These are phyloP conservation scores for Skeletonema costatum DNA, from an alignment of 108 stramenopile genomes.

Conservation along the genomic window DNA sequence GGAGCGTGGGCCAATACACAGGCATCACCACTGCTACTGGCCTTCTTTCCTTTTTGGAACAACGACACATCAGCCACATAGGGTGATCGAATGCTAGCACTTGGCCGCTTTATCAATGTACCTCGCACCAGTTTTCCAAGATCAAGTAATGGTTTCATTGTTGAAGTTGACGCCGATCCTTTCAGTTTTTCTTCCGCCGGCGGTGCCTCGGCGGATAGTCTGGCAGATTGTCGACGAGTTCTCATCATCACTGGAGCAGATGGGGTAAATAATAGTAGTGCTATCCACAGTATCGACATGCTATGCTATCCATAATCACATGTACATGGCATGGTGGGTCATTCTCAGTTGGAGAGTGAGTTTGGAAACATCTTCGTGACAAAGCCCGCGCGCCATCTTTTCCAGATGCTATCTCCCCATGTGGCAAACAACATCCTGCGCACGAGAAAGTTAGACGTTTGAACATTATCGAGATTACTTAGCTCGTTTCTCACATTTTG, in stretches of 20 bases:
- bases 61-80: conserved; percentile 51
- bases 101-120: conserved; percentile 35
- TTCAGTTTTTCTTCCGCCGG: neutral
- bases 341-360: no score
- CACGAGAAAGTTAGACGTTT: no score
- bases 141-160: conserved; percentile 25
- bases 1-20: conserved; percentile 44
- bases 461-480: no score
- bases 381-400: no score
- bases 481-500: no score
- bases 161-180: neutral
- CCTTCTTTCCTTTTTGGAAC: neutral
- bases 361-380: no score
- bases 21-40: neutral
- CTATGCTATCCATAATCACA: neutral
- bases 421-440: no score
- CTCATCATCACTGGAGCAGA: neutral
- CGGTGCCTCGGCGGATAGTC: neutral
- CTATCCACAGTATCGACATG: neutral
- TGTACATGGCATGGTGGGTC: no score
- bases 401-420: no score
- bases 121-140: conserved; percentile 39
- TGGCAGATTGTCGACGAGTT: neutral
- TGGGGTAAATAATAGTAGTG: neutral
- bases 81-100: conserved; percentile 38